Percentiles rank a stretch among this genome's conserved stretches.
phyloP scores from a whole-genome alignment of 2,329 filamentous ascomycete genomes.

The Alternaria sp. region DNA sequence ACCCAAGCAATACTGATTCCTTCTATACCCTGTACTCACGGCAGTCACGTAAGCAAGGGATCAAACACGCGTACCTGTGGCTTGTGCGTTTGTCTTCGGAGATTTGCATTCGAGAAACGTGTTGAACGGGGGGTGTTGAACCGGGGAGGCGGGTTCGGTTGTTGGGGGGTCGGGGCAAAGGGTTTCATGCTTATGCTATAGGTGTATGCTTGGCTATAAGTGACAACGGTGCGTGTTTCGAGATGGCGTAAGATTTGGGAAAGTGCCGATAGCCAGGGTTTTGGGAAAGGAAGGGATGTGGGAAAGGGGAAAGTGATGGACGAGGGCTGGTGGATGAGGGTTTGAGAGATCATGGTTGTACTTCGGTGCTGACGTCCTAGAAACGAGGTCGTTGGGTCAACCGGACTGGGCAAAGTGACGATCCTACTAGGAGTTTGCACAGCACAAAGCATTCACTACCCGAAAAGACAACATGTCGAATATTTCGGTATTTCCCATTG shows the following conservation, averaged over 20 bases:
- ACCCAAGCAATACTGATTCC: not conserved
- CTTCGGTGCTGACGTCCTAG: not conserved
- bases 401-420: not conserved
- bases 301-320: not conserved
- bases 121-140: not conserved
- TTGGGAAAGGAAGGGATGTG: not conserved
- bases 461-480: not conserved
- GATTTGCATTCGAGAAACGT: not conserved
- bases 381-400: not conserved
- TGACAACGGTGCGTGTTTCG: not conserved
- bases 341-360: not conserved
- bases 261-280: not conserved
- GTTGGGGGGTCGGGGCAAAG: not conserved
- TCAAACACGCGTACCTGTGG: not conserved
- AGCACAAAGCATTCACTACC: not conserved
- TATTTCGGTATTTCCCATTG: not conserved
- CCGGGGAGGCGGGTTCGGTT: not conserved
- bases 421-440: not conserved
- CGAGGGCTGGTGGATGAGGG: not conserved
- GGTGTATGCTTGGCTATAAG: not conserved
- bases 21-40: not conserved
- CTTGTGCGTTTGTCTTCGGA: not conserved
- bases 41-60: not conserved
- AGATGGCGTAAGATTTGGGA: not conserved
- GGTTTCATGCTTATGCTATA: not conserved